Evolutionary conservation across 176 grass and related monocot species (phyloP), one percentile per base, ranked within the genome.

Genomic region (Aegilops tauschii): DNA sequence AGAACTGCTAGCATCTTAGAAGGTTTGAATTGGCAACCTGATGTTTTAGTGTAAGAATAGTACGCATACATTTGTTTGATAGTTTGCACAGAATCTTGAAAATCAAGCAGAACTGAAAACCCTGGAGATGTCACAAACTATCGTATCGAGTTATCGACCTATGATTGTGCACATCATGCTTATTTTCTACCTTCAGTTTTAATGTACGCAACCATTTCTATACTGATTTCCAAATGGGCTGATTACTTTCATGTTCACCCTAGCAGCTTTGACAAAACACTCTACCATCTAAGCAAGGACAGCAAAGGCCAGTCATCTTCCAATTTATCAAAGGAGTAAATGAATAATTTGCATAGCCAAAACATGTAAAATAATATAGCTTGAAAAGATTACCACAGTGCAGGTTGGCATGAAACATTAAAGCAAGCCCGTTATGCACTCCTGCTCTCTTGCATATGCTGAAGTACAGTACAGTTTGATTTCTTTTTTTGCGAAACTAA

Each of bases 81-180:
- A 42, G 32, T 59, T 40, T 52, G 1, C 68, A 52, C 17, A 39
- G 65, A 25, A 54, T 54, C 5, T 62, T 77, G n/a, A 36, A 82
- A 61, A 14, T 71, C 70, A 71, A 90, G 70, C 6, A 50, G 17
- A 84, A 84, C 28, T 76, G 58, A 47, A 29, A 73, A 63, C 25
- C 17, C 3, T 82, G 12, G 45, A 13, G 2, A 82, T n/a, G 39
- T 52, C 30, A 16, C 20, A 70, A 71, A 23, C 32, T 72, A 45
- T 9, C 35, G 1, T 36, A 36, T 36, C 35, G 35, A 39, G 37
- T 39, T 39, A 39, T 39, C 42, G 9, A 77, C 76, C 29, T 63
- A 21, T 69, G 21, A 27, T 70, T 63, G 29, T 28, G 12, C 71
- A 61, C 1, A 4, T 1, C 6, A 34, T 81, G 18, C 8, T 81